Percentiles rank a stretch among this genome's conserved stretches.
phyloP scores from a whole-genome alignment of 2,329 filamentous ascomycete genomes.

The Hortaea werneckii region DNA sequence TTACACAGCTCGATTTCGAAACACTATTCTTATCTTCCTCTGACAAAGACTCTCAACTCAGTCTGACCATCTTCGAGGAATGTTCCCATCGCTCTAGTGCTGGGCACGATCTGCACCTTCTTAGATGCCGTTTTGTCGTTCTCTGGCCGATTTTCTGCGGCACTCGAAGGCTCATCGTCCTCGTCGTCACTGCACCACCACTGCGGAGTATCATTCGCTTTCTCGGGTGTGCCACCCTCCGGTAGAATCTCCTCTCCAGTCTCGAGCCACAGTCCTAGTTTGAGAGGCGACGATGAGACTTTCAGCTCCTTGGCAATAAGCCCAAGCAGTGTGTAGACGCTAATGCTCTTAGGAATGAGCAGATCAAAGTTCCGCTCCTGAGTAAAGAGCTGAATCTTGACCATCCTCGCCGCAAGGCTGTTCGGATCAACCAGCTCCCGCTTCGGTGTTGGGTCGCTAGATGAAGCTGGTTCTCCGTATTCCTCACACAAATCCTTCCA shows the following conservation, averaged over 20 bases:
- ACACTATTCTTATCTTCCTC: neutral
- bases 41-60: conserved; percentile 49
- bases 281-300: conserved; percentile 45
- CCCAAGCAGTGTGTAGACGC: conserved; percentile 73
- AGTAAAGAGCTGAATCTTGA: conserved; percentile 47
- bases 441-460: conserved; percentile 27
- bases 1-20: too few relatives aligned
- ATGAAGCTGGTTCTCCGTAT: conserved; percentile 62
- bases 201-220: conserved; percentile 24
- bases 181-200: conserved; percentile 31
- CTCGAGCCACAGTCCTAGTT: conserved; percentile 67
- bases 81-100: conserved; percentile 72
- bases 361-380: conserved; percentile 10
- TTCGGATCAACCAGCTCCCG: conserved; percentile 51
- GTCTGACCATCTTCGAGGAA: conserved; percentile 67
- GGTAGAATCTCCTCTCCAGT: conserved; percentile 82
- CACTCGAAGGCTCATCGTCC: conserved; percentile 25
- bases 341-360: conserved; percentile 63
- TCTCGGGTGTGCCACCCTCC: conserved; percentile 44
- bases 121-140: conserved; percentile 58
- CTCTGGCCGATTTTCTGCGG: conserved; percentile 27
- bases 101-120: conserved; percentile 69
- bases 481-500: conserved; percentile 64
- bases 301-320: conserved; percentile 63
- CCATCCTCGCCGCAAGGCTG: conserved; percentile 70